Percentiles rank a stretch among this genome's conserved stretches.
Conservation (phyloP, 2,329 filamentous ascomycete genomes). For the Dactylellina parvicollis region DNA sequence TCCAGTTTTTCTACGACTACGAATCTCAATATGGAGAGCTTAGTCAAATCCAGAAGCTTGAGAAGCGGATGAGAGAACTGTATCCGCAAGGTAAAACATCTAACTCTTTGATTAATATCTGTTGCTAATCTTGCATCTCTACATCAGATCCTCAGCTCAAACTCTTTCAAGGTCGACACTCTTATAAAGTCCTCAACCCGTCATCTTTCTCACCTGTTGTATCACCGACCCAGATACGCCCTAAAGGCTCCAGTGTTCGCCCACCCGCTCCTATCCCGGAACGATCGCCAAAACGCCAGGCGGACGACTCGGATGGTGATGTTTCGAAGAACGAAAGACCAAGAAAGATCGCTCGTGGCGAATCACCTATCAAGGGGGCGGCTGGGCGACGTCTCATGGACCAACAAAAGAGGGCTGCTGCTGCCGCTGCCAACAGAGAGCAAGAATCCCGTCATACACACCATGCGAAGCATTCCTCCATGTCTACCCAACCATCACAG, state of each 20-base stretch:
- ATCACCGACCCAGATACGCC: constrained; percentile 55
- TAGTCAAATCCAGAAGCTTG: constrained; percentile 86
- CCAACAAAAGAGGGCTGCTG: constrained; percentile 68
- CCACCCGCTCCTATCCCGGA: constrained; percentile 61
- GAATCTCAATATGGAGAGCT: constrained; percentile 95
- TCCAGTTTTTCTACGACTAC: constrained; percentile 92
- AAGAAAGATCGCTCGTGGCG: constrained; percentile 86
- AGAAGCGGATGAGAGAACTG: constrained; percentile 91
- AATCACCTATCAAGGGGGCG: constrained; percentile 90
- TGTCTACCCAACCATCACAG: constrained; percentile 53
- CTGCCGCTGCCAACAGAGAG: constrained; percentile 63
- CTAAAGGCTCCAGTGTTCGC: constrained; percentile 60
- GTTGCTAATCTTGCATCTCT: background rate
- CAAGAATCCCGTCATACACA: constrained; percentile 46
- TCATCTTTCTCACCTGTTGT: constrained; percentile 57
- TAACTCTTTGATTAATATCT: background rate
- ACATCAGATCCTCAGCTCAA: constrained; percentile 56
- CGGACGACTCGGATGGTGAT: constrained; percentile 71
- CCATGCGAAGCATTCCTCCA: constrained; percentile 39
- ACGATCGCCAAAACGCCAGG: constrained; percentile 65
- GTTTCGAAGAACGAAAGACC: constrained; percentile 70
- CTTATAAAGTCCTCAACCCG: constrained; percentile 57
- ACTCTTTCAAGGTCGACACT: constrained; percentile 57
- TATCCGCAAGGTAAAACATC: constrained; percentile 78
- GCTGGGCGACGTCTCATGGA: constrained; percentile 86